Conservation (phyloP, 1,284 basidiomycete species). For the Hemileia vastatrix region DNA sequence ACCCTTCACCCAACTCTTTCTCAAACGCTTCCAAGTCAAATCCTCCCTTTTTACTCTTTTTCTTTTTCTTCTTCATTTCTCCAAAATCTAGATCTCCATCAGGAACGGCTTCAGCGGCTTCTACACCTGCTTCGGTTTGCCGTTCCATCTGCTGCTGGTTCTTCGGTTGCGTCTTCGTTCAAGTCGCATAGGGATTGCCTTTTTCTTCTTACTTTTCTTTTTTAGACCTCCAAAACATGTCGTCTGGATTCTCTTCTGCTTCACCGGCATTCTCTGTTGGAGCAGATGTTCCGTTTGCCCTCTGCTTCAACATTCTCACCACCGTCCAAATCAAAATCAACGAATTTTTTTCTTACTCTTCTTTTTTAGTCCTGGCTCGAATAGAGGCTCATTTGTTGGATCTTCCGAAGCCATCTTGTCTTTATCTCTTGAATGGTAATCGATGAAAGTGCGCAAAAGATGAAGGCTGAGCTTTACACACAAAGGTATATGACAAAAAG, state of each 20-base stretch:
- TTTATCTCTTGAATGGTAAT: too few relatives aligned
- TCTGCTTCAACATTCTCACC: constrained; percentile 35
- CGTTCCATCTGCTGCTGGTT: too few relatives aligned
- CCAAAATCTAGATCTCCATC: too few relatives aligned
- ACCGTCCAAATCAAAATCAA: constrained; percentile 64
- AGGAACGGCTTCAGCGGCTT: too few relatives aligned
- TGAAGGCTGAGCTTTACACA: constrained; percentile 5
- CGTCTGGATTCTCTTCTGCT: constrained; percentile 62
- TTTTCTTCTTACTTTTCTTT: constrained; percentile 82
- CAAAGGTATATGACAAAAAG: too few relatives aligned
- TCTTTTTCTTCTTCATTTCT: too few relatives aligned
- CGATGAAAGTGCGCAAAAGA: not conserved
- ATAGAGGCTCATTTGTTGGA: constrained; percentile 68
- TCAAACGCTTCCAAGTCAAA: too few relatives aligned
- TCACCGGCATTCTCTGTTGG: constrained; percentile 44
- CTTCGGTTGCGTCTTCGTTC: constrained; percentile 45
- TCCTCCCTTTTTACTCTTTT: too few relatives aligned
- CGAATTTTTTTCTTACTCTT: constrained; percentile 74
- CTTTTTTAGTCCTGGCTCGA: constrained; percentile 64
- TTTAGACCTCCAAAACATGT: constrained; percentile 78
- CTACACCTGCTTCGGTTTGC: too few relatives aligned
- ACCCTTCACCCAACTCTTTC: too few relatives aligned
- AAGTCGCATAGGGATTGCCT: constrained; percentile 71
- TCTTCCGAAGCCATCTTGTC: too few relatives aligned
- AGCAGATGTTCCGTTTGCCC: constrained; percentile 38